Base-by-base conservation (phyloP, 2,329 filamentous ascomycete genomes). In the Sporothrix inflata region DNA sequence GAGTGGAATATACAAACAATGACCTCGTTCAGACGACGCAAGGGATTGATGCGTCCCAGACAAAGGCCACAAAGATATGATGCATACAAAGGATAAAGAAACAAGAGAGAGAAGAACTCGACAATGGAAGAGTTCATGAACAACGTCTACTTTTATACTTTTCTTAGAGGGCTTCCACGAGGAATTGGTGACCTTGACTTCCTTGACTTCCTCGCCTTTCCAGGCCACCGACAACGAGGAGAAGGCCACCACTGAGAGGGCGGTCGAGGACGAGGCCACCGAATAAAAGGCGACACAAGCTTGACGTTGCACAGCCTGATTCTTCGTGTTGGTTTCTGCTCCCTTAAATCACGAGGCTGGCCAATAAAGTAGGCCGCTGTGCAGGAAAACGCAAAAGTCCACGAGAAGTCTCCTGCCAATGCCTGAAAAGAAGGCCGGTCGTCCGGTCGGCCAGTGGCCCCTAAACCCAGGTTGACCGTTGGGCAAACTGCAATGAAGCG, bases 211-310 rank as follows among this genome's bases (percentile, higher is more conserved):
- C 14, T 45, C 38, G 60, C 40, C 21, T 40, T 60, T 60, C 19
- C 14, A 34, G 30, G 30, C 30, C 30, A 65, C 60, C 60, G 38
- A 65, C 21, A 6, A 24, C 9, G 40, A 21, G 8, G 38, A 21
- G 38, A 65, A 65, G 60, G 60, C 60, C 38, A 27, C 60, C 38
- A 45, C 5, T 65, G 21, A 21, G 34, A 45, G 55, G 42, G 40
- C 38, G 4, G 60, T 27, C 11, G n/a, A 27, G 12, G 40, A 65
- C 60, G 38, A 65, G 60, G 38, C 60, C 60, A 45, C 14, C 38
- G 38, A 65, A 45, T 65, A n/a, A 65, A 65, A 65, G 60, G 60
- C 60, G 60, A 65, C 60, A 65, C 60, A 65, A 65, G 21, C 60
- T 60, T 40, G 38, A 24, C 1, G 38, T 65, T 27, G 60, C 60